phyloP scores from a whole-genome alignment of 345 rosid species.

The Syzygium aromaticum region DNA sequence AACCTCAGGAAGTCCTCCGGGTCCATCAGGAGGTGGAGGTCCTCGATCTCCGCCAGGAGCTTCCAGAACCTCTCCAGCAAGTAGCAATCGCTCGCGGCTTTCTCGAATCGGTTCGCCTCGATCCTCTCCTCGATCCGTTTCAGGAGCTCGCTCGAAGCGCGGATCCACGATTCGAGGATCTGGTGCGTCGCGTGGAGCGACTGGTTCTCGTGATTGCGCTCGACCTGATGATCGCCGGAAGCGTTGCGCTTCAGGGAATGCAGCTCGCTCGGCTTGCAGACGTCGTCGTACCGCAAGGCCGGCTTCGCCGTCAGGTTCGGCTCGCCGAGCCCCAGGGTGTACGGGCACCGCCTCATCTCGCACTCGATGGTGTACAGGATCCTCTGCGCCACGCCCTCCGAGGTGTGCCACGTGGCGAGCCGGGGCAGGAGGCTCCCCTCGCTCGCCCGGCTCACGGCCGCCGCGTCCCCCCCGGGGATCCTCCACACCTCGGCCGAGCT shows the following conservation, averaged over 20 bases:
- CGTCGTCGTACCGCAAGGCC: constrained; percentile 72
- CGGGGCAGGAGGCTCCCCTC: constrained; percentile 73
- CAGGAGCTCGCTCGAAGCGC: constrained; percentile 28
- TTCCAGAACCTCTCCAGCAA: constrained; percentile 69
- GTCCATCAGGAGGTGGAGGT: constrained; percentile 67
- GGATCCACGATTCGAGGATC: constrained; percentile 83
- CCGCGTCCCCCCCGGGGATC: constrained; percentile 25
- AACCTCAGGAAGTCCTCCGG: constrained; percentile 75
- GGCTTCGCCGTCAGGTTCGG: constrained; percentile 72
- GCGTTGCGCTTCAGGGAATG: constrained; percentile 43
- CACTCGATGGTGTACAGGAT: constrained; percentile 59
- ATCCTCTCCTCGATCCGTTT: constrained; percentile 40
- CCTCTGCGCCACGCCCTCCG: constrained; percentile 59
- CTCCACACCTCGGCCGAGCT: constrained; percentile 71
- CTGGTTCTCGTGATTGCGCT: constrained; percentile 60
- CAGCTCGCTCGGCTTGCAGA: constrained; percentile 60
- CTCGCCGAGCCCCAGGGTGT: constrained; percentile 81
- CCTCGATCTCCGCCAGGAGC: constrained; percentile 58
- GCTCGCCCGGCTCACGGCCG: constrained; percentile 45
- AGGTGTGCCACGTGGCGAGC: constrained; percentile 64
- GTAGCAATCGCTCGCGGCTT: constrained; percentile 55
- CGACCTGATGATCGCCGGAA: constrained; percentile 30
- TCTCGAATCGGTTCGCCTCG: constrained; percentile 23
- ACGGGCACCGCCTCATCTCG: constrained; percentile 69
- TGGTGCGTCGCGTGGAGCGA: constrained; percentile 57